These are phyloP conservation scores for Pseudogymnoascus sp. DNA, from an alignment of 2,329 filamentous ascomycete genomes.

Conservation along the genomic window DNA sequence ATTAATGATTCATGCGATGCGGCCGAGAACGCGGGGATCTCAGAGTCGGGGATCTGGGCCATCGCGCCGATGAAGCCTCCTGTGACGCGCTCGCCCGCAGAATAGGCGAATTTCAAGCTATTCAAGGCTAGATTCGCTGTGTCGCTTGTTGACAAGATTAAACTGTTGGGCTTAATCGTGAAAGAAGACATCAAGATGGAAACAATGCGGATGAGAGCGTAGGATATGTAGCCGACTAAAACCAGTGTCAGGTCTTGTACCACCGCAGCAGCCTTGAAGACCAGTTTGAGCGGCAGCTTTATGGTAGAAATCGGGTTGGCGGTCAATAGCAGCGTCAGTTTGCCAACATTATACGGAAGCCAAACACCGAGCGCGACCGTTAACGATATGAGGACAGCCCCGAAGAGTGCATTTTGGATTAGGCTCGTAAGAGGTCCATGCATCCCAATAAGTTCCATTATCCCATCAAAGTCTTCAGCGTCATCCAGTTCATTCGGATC, in stretches of 20 bases:
- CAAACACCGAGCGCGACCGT: conserved; percentile 82
- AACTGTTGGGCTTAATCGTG: background rate
- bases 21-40: conserved; percentile 69
- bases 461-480: conserved; percentile 89
- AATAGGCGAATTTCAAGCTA: conserved; percentile 20
- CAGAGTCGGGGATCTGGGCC: conserved; percentile 37
- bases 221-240: conserved; percentile 47
- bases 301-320: conserved; percentile 66
- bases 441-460: conserved; percentile 94
- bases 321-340: conserved; percentile 69
- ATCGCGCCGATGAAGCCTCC: conserved; percentile 43
- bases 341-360: conserved; percentile 85
- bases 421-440: conserved; percentile 83
- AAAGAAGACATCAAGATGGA: background rate
- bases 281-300: conserved; percentile 61
- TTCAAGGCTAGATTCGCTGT: conserved; percentile 8
- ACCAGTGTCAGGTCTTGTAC: conserved; percentile 69
- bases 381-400: conserved; percentile 77
- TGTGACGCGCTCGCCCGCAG: conserved; percentile 34
- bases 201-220: background rate
- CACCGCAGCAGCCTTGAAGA: conserved; percentile 69
- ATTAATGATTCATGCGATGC: conserved; percentile 64
- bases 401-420: conserved; percentile 92
- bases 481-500: conserved; percentile 73
- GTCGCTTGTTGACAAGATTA: background rate